Percentiles rank a stretch among this genome's conserved stretches.
Conservation (phyloP, 1,284 basidiomycete species). For the Cryptococcus sp. region DNA sequence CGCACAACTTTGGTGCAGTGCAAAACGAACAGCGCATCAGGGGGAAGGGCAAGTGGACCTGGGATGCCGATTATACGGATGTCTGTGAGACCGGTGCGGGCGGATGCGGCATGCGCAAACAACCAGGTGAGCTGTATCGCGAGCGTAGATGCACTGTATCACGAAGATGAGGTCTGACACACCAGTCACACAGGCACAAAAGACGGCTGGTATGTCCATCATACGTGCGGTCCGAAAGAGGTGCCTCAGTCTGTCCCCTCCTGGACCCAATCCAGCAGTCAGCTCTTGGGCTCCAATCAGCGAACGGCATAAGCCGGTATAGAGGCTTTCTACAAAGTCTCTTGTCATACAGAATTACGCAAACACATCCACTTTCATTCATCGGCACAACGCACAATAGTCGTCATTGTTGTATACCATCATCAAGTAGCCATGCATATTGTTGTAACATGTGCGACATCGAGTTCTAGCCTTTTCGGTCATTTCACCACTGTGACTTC, state of each 20-base stretch:
- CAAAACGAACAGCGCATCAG: slow-evolving; percentile 30
- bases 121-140: slow-evolving; percentile 9
- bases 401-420: background rate
- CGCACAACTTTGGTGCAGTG: slow-evolving; percentile 14
- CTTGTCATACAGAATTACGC: too few relatives aligned
- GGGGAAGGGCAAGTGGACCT: slow-evolving; percentile 34
- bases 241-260: too few relatives aligned
- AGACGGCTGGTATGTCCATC: slow-evolving; percentile 7
- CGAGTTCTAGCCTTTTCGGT: too few relatives aligned
- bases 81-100: slow-evolving; percentile 12
- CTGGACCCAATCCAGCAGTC: too few relatives aligned
- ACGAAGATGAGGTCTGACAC: too few relatives aligned
- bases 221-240: slow-evolving; percentile 6
- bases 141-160: too few relatives aligned
- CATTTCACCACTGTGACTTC: too few relatives aligned
- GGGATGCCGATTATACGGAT: slow-evolving; percentile 29
- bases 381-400: background rate
- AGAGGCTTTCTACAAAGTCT: too few relatives aligned
- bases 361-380: background rate
- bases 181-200: background rate
- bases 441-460: too few relatives aligned
- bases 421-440: too few relatives aligned
- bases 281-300: too few relatives aligned
- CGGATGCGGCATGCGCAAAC: slow-evolving; percentile 11
- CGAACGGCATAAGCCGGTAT: too few relatives aligned